Conservation (phyloP, 1,284 basidiomycete species). For the Stereum hirsutum region DNA sequence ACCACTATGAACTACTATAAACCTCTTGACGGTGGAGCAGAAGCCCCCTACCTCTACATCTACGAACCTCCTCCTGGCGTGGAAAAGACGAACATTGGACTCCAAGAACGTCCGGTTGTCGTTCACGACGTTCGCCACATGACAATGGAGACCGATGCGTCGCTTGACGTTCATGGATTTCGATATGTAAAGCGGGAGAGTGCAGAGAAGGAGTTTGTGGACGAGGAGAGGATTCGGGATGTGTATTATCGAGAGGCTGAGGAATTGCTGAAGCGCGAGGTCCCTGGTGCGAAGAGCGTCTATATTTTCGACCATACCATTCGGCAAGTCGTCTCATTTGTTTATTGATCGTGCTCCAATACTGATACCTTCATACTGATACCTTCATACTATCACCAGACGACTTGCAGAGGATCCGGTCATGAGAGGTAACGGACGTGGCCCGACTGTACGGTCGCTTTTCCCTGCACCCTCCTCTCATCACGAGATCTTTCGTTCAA, state of each 20-base stretch:
- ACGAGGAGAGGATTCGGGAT: conserved; percentile 25
- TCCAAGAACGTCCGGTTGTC: conserved; percentile 15
- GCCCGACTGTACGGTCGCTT: conserved; percentile 23
- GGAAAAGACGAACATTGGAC: conserved; percentile 16
- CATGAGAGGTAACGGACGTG: conserved; percentile 9
- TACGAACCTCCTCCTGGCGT: conserved; percentile 15
- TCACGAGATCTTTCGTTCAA: no score
- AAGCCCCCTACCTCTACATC: conserved; percentile 18
- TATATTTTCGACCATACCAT: conserved; percentile 36
- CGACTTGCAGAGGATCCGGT: conserved; percentile 12
- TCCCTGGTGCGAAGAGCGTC: conserved; percentile 30
- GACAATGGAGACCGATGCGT: conserved; percentile 15
- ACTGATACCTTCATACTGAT: neutral
- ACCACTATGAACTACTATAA: conserved; percentile 23
- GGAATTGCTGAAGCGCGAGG: conserved; percentile 25
- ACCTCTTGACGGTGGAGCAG: conserved; percentile 15
- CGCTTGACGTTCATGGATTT: conserved; percentile 32
- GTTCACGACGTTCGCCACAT: conserved; percentile 15
- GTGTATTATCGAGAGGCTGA: conserved; percentile 32
- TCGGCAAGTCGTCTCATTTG: conserved; percentile 20
- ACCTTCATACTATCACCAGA: conserved; percentile 4
- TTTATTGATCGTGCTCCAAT: neutral
- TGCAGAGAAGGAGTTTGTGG: conserved; percentile 28
- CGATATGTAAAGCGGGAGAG: conserved; percentile 24
- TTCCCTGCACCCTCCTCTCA: neutral